Conservation (phyloP, 805 yeast genomes). For the Metschnikowia amazonensis region DNA sequence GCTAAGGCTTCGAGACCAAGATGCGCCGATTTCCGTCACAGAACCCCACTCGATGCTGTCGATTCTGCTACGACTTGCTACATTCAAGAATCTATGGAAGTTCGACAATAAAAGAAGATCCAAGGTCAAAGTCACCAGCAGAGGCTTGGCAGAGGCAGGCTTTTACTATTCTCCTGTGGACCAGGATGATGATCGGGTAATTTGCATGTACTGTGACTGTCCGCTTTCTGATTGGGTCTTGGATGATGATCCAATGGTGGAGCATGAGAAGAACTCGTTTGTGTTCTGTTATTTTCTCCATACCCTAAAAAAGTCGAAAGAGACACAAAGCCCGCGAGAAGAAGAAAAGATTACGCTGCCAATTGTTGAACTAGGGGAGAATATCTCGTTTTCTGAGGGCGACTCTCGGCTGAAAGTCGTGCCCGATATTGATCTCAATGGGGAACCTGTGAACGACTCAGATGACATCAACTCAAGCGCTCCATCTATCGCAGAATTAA, state of each 20-base stretch:
- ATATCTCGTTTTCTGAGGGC: not conserved
- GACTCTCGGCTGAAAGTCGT: not conserved
- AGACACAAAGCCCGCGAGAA: not conserved
- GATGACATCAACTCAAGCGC: slow-evolving; percentile 1
- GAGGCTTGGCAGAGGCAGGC: slow-evolving; percentile 43
- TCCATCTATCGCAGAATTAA: not conserved
- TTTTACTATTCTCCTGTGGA: slow-evolving; percentile 33
- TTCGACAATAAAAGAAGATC: slow-evolving; percentile 9
- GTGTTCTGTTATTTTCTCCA: slow-evolving; percentile 30
- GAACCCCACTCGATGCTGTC: slow-evolving; percentile 15
- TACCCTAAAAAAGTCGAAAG: not conserved
- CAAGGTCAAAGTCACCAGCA: slow-evolving; percentile 11
- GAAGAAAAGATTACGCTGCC: not conserved
- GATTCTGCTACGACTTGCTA: slow-evolving; percentile 15
- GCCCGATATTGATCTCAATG: slow-evolving; percentile 3
- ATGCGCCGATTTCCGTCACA: slow-evolving; percentile 7
- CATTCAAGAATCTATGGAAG: slow-evolving; percentile 17
- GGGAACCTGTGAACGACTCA: not conserved
- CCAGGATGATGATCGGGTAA: slow-evolving; percentile 31
- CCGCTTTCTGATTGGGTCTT: slow-evolving; percentile 50
- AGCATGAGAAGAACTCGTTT: slow-evolving; percentile 40
- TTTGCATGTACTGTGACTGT: slow-evolving; percentile 30
- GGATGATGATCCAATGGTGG: slow-evolving; percentile 58
- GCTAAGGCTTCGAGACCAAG: slow-evolving; percentile 6
- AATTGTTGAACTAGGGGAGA: slow-evolving; percentile 1